Evolutionary conservation across 2,329 filamentous ascomycete species (phyloP), one percentile per base, ranked within the genome.

Genomic region (Aspergillus costaricaensis): DNA sequence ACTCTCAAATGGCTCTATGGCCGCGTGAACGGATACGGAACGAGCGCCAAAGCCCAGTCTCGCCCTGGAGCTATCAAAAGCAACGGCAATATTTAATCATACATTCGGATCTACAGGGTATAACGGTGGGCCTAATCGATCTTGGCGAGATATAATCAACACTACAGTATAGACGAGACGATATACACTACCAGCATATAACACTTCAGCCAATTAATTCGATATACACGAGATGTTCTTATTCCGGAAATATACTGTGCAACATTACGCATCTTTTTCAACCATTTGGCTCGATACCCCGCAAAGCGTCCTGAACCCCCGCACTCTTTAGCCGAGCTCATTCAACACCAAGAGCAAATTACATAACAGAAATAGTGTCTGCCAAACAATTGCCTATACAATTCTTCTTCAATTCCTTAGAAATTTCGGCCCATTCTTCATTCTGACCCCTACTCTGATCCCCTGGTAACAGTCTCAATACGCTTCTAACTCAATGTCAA

Each of bases 1-100:
- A 76, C 82, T 9, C 77, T 96, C 63, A 89, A 92, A 72, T 88
- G 84, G 82, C 63, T 90, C 1, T 91, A 96, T 76, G 85, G 83
- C 2, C 80, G 80, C 55, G 67, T 79, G 12, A 79, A 79, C 67
- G 78, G 78, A 8, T 72, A 72, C 50, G 74, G 71, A 5, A 68
- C 63, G 23, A 36, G 49, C 0, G 47, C 62, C 30, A 61, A 60
- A 14, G 41, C 72, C 2, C 63, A 64, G 3, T 69, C 74, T 50
- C 67, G 66, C 6, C 65, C 74, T 5, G 74, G 73, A 0, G 64
- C 72, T 51, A 67, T 76, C 38, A 73, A 68, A 27, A 56, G 65
- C 15, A 70, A 67, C 49, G 68, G 71, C 1, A 53, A 41, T n/a
- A 55, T 72, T 2, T 73, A 63, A 50, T 10, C 41, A 50, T 21